Conservation (phyloP, 2,329 filamentous ascomycete genomes). For the Trichoderma citrinoviride region DNA sequence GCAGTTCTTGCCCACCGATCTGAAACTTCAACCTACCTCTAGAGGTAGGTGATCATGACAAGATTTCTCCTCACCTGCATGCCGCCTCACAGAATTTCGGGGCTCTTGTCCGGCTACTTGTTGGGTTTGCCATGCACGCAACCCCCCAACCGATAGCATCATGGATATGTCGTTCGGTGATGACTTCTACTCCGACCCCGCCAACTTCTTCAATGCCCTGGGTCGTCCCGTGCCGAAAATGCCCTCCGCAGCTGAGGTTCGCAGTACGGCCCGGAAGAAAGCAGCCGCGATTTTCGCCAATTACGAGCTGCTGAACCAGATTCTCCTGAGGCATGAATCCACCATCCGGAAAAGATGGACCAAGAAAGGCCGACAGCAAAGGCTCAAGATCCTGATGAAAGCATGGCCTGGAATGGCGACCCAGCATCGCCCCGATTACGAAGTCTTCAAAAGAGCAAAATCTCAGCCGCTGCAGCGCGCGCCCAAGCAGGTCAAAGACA, state of each 20-base stretch:
- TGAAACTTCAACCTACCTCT: too few species aligned
- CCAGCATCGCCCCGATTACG: conserved; percentile 52
- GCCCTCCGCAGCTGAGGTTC: too few species aligned
- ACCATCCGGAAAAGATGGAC: conserved; percentile 53
- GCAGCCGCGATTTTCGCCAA: background rate
- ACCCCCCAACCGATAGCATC: too few species aligned
- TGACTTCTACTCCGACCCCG: too few species aligned
- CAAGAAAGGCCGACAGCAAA: conserved; percentile 50
- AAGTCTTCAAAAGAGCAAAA: conserved; percentile 32
- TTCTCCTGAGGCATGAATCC: conserved; percentile 15
- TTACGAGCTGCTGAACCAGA: background rate
- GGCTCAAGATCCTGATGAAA: conserved; percentile 45
- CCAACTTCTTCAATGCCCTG: too few species aligned
- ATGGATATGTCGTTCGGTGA: too few species aligned
- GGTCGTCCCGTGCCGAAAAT: background rate
- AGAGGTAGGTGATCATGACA: too few species aligned
- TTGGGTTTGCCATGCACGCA: too few species aligned
- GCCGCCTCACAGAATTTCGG: too few species aligned
- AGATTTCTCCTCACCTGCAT: too few species aligned
- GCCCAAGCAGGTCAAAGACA: conserved; percentile 28
- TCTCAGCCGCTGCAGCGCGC: conserved; percentile 7
- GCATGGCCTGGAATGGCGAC: conserved; percentile 50
- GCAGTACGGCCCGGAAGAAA: background rate
- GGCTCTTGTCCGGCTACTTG: too few species aligned
- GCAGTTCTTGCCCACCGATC: too few species aligned